These are phyloP conservation scores for Dendrocalamus sinicus DNA, from an alignment of 176 grass and related monocot genomes.

Conservation along the genomic window DNA sequence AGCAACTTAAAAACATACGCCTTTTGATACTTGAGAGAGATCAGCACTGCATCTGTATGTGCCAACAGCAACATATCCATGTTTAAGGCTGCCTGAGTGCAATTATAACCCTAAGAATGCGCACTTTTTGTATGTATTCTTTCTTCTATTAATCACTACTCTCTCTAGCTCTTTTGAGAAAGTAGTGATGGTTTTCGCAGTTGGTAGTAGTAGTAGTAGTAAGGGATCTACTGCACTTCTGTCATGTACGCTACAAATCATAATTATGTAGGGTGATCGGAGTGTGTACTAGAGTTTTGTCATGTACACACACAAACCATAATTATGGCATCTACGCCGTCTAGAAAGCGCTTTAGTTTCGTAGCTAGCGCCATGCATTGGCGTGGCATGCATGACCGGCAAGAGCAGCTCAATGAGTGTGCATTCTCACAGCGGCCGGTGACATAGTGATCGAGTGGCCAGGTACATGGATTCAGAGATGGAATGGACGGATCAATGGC, in stretches of 20 bases:
- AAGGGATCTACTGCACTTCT: not conserved
- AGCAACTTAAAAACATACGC: conserved; percentile 25
- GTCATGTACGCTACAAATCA: conserved; percentile 5
- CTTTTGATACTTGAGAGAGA: conserved; percentile 8
- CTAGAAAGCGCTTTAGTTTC: conserved; percentile 38
- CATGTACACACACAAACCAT: not conserved
- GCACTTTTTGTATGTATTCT: conserved; percentile 11
- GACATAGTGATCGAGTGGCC: not conserved
- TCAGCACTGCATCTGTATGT: not conserved
- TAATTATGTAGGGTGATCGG: conserved; percentile 28
- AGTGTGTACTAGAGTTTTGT: not conserved
- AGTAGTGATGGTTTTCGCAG: conserved; percentile 28
- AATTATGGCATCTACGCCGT: conserved; percentile 45
- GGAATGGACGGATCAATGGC: not conserved
- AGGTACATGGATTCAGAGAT: not conserved
- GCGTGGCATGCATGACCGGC: not conserved
- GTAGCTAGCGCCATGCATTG: not conserved
- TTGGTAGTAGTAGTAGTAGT: not conserved
- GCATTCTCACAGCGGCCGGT: not conserved
- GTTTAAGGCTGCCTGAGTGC: conserved; percentile 18
- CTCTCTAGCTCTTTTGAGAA: conserved; percentile 28
- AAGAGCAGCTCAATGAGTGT: not conserved
- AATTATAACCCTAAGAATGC: conserved; percentile 37
- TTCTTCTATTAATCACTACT: not conserved
- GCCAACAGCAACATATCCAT: conserved; percentile 16